These are phyloP conservation scores for Penicillium lagena DNA, from an alignment of 495 filamentous ascomycete genomes.

Conservation along the genomic window DNA sequence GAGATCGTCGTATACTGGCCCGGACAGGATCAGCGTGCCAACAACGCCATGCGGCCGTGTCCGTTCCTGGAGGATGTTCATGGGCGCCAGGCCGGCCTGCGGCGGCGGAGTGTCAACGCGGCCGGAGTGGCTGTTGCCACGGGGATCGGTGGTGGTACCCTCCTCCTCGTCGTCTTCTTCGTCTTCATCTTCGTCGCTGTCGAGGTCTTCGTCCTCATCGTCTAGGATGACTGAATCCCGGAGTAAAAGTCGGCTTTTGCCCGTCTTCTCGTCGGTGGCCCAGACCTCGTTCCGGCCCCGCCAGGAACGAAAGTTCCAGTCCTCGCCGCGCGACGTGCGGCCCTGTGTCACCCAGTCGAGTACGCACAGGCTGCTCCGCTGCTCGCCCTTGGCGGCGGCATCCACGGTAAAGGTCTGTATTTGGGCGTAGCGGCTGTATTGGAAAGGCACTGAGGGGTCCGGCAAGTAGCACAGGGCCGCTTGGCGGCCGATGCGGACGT, in stretches of 20 bases:
- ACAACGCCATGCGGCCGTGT: slow-evolving; percentile 53
- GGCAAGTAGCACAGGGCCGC: slow-evolving; percentile 85
- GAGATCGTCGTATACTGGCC: slow-evolving; percentile 59
- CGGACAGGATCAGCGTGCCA: slow-evolving; percentile 78
- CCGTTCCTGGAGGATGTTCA: slow-evolving; percentile 33
- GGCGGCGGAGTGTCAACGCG: slow-evolving; percentile 10
- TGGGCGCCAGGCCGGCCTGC: slow-evolving; percentile 15
- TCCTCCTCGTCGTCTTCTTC: slow-evolving; percentile 15
- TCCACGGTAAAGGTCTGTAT: slow-evolving; percentile 68
- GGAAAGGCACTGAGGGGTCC: slow-evolving; percentile 88
- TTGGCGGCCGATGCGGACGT: slow-evolving; percentile 51
- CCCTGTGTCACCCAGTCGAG: slow-evolving; percentile 92
- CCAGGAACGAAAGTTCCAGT: slow-evolving; percentile 77
- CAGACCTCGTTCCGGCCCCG: slow-evolving; percentile 82
- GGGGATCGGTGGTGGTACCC: background rate
- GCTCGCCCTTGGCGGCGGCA: slow-evolving; percentile 34
- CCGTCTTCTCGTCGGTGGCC: slow-evolving; percentile 31
- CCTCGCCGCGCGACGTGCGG: slow-evolving; percentile 78
- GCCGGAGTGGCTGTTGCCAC: slow-evolving; percentile 6
- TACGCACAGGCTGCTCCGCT: slow-evolving; percentile 59
- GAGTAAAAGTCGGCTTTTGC: slow-evolving; percentile 58
- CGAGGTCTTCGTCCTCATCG: slow-evolving; percentile 24
- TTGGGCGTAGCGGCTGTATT: slow-evolving; percentile 73
- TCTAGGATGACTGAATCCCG: slow-evolving; percentile 78
- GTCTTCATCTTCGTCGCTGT: slow-evolving; percentile 29